phyloP scores from a whole-genome alignment of 306 rosid genomes.

The Casuarina cunninghamiana region DNA sequence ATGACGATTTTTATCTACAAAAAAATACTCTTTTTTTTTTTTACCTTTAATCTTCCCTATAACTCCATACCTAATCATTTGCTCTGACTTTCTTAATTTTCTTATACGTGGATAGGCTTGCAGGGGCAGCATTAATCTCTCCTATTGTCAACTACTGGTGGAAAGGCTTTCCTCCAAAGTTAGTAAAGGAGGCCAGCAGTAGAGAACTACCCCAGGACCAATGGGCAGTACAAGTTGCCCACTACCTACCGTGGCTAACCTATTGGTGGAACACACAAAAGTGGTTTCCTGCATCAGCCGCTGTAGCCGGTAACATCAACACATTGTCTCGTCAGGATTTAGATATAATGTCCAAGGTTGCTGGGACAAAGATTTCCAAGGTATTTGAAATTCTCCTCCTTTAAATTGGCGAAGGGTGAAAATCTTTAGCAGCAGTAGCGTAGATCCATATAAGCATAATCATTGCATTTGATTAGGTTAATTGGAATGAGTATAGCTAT shows the following conservation, averaged over 20 bases:
- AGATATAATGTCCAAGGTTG: conserved; percentile 11
- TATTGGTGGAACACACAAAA: conserved; percentile 62
- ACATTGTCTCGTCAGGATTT: conserved; percentile 44
- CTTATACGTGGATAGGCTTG: conserved; percentile 39
- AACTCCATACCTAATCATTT: neutral
- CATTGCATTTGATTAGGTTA: too few relatives aligned
- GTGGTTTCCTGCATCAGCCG: conserved; percentile 48
- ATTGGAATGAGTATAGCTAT: too few relatives aligned
- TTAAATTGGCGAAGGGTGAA: too few relatives aligned
- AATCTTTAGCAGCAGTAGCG: neutral
- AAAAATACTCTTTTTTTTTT: too few relatives aligned
- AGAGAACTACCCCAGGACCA: conserved; percentile 40
- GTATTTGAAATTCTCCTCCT: conserved; percentile 11
- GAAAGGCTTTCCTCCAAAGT: conserved; percentile 42
- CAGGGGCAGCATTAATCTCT: conserved; percentile 48
- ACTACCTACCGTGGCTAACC: conserved; percentile 48
- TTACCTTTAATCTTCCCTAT: neutral
- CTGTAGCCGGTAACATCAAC: conserved; percentile 1
- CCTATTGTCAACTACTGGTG: conserved; percentile 62
- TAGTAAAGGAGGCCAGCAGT: conserved; percentile 34
- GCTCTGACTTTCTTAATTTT: neutral
- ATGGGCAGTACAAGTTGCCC: conserved; percentile 56
- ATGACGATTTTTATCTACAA: too few relatives aligned
- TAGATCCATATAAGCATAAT: too few relatives aligned
- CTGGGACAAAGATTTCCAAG: conserved; percentile 2